Evolutionary conservation across 331 rosid genomes (phyloP).

Genomic region (Spiraea crenata): DNA sequence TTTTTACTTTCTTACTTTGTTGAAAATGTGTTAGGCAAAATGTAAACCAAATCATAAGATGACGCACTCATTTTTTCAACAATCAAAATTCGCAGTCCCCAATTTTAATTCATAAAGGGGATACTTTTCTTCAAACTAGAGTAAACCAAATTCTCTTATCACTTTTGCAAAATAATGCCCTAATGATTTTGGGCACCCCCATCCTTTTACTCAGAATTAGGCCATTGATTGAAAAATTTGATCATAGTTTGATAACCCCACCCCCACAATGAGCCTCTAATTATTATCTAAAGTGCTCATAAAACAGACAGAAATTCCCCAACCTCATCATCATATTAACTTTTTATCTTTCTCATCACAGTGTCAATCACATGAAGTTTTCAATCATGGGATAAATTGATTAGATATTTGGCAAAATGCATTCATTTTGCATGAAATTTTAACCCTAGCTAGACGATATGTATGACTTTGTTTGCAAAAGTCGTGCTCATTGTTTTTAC

Average conservation of each 20-base stretch:
- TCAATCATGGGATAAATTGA: constrained; percentile 51
- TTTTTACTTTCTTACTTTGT: constrained; percentile 60
- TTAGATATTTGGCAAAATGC: constrained; percentile 19
- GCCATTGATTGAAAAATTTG: constrained; percentile 18
- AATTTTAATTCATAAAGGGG: constrained; percentile 44
- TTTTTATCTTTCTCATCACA: constrained; percentile 32
- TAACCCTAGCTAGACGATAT: constrained; percentile 16
- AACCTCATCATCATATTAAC: constrained; percentile 39
- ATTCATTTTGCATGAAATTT: constrained; percentile 5
- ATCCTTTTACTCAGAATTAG: constrained; percentile 38
- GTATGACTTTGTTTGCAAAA: constrained; percentile 39
- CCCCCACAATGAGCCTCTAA: constrained; percentile 34
- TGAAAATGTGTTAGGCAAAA: constrained; percentile 62
- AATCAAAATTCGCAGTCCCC: constrained; percentile 30
- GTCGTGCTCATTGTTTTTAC: constrained; percentile 17
- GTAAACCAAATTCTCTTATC: constrained; percentile 43
- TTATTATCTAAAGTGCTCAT: constrained; percentile 40
- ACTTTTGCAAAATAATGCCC: constrained; percentile 56
- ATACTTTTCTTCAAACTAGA: constrained; percentile 75
- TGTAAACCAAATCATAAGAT: constrained; percentile 69
- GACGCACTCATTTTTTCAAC: constrained; percentile 30
- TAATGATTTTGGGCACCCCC: constrained; percentile 63
- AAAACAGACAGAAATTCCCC: constrained; percentile 45
- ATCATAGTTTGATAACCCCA: not conserved
- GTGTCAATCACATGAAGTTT: constrained; percentile 25